Conservation (phyloP, 306 rosid species). For the Prunus fruticosa region DNA sequence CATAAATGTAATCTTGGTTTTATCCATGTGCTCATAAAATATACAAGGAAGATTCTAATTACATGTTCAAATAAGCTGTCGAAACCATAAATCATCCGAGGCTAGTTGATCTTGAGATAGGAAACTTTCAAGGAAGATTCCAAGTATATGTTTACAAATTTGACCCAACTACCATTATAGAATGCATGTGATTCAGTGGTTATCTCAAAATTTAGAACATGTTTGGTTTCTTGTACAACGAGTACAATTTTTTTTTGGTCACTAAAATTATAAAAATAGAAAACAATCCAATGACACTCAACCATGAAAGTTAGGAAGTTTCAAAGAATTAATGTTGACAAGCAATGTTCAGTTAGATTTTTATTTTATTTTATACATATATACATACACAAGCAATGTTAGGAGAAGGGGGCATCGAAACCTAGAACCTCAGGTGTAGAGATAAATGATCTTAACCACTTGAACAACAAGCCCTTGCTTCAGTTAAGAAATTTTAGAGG, state of each 20-base stretch:
- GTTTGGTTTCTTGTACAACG: not conserved
- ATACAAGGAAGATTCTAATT: not conserved
- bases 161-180: not conserved
- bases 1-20: not conserved
- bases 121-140: not conserved
- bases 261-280: not conserved
- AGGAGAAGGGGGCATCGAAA: rapidly evolving
- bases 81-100: not conserved
- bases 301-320: too few relatives aligned
- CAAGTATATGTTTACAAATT: not conserved
- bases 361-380: too few relatives aligned
- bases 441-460: too few relatives aligned
- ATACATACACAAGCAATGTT: too few relatives aligned
- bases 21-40: not conserved
- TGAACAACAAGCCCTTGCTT: too few relatives aligned
- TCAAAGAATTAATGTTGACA: too few relatives aligned
- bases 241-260: not conserved
- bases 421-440: too few relatives aligned
- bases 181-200: not conserved
- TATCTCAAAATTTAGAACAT: not conserved
- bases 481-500: too few relatives aligned
- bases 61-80: not conserved
- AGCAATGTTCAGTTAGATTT: too few relatives aligned
- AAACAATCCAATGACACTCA: not conserved
- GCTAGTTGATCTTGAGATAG: not conserved